Conservation (phyloP, 306 rosid genomes). For the Pterocarpus macrocarpus region DNA sequence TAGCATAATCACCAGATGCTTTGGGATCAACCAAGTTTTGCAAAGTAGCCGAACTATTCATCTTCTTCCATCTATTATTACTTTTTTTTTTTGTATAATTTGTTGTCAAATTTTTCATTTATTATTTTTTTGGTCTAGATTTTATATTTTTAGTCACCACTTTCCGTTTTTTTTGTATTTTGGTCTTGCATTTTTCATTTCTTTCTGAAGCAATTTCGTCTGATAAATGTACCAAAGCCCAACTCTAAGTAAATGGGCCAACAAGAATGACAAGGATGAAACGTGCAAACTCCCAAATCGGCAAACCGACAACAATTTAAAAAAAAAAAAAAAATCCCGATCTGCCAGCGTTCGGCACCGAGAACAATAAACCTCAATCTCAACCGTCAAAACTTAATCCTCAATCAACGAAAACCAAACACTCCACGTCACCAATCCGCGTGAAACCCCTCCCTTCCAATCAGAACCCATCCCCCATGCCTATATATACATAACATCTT, state of each 20-base stretch:
- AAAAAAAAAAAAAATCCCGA: background rate
- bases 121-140: too few species aligned
- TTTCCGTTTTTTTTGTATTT: too few species aligned
- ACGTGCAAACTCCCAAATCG: background rate
- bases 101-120: too few species aligned
- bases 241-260: background rate
- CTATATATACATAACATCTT: slow-evolving; percentile 8
- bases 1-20: too few species aligned
- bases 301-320: too few species aligned
- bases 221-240: background rate
- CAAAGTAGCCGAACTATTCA: too few species aligned
- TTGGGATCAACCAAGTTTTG: too few species aligned
- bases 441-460: background rate
- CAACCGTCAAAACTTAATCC: background rate
- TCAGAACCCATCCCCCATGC: background rate
- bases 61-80: too few species aligned
- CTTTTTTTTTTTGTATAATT: too few species aligned
- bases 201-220: too few species aligned
- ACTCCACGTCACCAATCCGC: slow-evolving; percentile 42
- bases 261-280: background rate
- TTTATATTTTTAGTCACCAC: too few species aligned
- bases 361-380: background rate
- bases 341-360: background rate
- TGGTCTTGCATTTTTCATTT: too few species aligned
- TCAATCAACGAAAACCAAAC: background rate